Evolutionary conservation across 2,329 filamentous ascomycete species (phyloP), one percentile per base, ranked within the genome.

Genomic region (Geosmithia morbida): DNA sequence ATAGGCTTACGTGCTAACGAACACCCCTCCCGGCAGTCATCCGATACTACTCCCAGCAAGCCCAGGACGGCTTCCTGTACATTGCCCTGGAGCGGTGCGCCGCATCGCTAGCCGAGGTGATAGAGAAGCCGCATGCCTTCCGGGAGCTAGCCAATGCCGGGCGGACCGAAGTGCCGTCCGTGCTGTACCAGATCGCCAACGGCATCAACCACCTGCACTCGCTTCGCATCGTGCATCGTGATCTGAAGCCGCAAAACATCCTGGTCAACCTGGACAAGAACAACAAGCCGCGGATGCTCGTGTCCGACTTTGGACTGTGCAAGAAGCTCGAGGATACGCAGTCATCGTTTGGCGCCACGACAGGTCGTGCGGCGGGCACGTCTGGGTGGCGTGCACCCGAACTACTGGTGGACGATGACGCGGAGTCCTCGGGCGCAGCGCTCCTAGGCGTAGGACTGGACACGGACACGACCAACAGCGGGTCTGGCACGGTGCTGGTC

Each of bases 181-280:
- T 94, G 2, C 67, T 98, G 39, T 83, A 87, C 49, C 92, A 98
- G 61, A 88, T 98, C 51, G 87, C 89, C 2, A 83, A 85, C 48
- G 92, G 92, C 37, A 77, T 98, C 29, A 81, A 83, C 49, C 89
- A 97, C 62, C 70, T 98, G 10, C 92, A 98, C 64, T 83, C 81
- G 17, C 74, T 97, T 42, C 85, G 92, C 51, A 96, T 98, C 58
- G 94, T 98, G 2, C 92, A 98, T 61, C 85, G 92, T 47, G 92
- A 98, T 59, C 77, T 98, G 57, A 98, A 98, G 62, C 92, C 92
- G 1, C 92, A 98, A 58, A 98, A 98, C 56, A 97, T 98, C 46
- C 72, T 98, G 1, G 88, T 97, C 50, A 77, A 80, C 33, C 81
- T 83, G 68, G 80, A 75, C 54, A 80, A 83, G 55, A 74, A 80